Percentiles rank a stretch among this genome's conserved stretches.
Evolutionary conservation across 2,329 filamentous ascomycete genomes (phyloP).

Genomic region (Clarireedia sp.): DNA sequence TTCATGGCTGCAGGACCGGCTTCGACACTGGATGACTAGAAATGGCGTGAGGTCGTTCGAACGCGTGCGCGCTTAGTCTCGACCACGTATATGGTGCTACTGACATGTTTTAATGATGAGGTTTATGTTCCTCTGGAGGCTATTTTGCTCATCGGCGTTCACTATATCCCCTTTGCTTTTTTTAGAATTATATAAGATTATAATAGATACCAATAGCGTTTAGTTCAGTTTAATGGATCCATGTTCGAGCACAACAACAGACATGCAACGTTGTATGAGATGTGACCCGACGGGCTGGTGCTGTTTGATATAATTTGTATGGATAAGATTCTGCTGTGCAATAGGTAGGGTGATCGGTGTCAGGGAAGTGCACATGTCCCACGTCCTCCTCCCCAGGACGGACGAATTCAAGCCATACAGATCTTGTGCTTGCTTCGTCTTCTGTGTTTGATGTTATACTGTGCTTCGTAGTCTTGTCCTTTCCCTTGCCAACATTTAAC

Average conservation of each 20-base stretch:
- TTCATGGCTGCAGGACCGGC: background rate
- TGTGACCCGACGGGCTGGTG: too few species aligned
- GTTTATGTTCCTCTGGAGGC: background rate
- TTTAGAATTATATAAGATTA: background rate
- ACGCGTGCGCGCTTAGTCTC: background rate
- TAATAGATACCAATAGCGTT: background rate
- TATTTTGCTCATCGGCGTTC: background rate
- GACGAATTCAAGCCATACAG: too few species aligned
- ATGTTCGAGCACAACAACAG: background rate
- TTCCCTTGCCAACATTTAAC: background rate
- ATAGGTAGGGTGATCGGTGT: too few species aligned
- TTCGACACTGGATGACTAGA: background rate
- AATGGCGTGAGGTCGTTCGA: too few species aligned
- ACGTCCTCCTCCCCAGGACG: too few species aligned
- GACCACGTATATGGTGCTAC: background rate
- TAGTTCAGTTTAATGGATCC: background rate
- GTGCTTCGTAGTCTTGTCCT: background rate
- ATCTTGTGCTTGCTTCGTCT: too few species aligned
- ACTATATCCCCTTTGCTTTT: slow-evolving; percentile 8
- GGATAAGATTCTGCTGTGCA: too few species aligned
- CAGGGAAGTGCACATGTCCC: too few species aligned
- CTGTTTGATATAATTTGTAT: too few species aligned
- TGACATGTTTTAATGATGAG: background rate
- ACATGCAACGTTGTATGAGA: too few species aligned
- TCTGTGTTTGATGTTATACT: background rate